A percentile compares a stretch with the other conserved stretches of the same genome.
Conservation (phyloP, 345 rosid genomes). For the Eucalyptus urophylla region DNA sequence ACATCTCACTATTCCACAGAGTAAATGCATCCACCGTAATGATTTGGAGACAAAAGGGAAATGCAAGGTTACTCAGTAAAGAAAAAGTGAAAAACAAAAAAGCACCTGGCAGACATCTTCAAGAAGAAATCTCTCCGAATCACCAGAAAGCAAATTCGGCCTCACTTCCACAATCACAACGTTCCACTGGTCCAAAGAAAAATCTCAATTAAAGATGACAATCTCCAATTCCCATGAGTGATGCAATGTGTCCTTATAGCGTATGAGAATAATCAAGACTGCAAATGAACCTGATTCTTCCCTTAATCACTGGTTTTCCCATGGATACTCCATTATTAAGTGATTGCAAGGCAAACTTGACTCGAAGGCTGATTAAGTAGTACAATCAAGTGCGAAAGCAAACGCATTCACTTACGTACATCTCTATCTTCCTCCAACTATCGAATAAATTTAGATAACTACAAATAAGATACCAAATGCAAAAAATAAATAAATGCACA, state of each 20-base stretch:
- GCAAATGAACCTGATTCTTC: not conserved
- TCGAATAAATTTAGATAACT: not conserved
- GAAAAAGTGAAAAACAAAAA: not conserved
- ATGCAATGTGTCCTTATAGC: not conserved
- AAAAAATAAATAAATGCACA: not conserved
- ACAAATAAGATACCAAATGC: not conserved
- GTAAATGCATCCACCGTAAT: not conserved
- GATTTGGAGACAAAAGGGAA: not conserved
- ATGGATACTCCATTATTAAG: not conserved
- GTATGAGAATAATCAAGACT: not conserved
- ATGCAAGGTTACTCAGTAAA: not conserved
- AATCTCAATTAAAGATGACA: not conserved
- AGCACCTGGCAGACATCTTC: slow-evolving; percentile 52
- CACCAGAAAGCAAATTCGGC: slow-evolving; percentile 78
- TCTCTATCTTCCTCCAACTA: not conserved
- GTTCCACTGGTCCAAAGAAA: slow-evolving; percentile 40
- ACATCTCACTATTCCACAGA: not conserved
- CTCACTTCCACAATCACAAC: slow-evolving; percentile 67
- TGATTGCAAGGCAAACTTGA: not conserved
- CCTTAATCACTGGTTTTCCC: not conserved
- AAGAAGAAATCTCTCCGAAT: slow-evolving; percentile 62
- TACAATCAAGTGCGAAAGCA: not conserved
- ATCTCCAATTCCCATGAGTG: not conserved
- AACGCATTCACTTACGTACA: not conserved
- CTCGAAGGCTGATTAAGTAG: not conserved